Evolutionary conservation across 306 rosid species (phyloP).

Genomic region (Cucumis melo): DNA sequence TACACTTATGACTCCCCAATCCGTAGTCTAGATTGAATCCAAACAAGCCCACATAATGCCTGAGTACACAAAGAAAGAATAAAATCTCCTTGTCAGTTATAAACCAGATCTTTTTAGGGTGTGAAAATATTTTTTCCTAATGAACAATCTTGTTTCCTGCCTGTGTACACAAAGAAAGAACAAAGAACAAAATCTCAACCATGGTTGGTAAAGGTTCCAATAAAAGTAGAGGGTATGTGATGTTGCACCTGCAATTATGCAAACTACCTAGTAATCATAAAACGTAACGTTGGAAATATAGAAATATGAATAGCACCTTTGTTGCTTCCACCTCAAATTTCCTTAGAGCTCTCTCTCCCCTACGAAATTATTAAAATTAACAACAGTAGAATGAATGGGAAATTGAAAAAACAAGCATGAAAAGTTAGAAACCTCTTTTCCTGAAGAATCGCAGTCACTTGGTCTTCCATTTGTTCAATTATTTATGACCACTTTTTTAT

Average conservation of each 20-base stretch:
- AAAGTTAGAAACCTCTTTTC: slow-evolving; percentile 99
- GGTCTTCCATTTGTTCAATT: slow-evolving; percentile 90
- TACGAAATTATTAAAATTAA: slow-evolving; percentile 20
- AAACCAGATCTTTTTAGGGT: slow-evolving; percentile 93
- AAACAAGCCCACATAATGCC: too few species aligned
- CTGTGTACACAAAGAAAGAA: too few species aligned
- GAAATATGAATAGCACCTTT: slow-evolving; percentile 36
- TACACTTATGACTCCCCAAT: too few species aligned
- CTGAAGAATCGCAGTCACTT: slow-evolving; percentile 47
- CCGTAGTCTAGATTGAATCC: too few species aligned
- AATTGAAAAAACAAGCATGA: not conserved
- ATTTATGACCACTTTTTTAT: slow-evolving; percentile 68
- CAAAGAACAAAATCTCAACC: not conserved
- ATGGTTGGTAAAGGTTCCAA: not conserved
- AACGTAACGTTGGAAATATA: not conserved
- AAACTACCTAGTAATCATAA: not conserved
- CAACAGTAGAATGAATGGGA: slow-evolving; percentile 1
- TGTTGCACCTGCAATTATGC: not conserved
- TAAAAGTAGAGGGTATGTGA: not conserved
- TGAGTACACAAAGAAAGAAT: too few species aligned
- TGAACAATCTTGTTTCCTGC: slow-evolving; percentile 87
- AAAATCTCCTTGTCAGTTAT: slow-evolving; percentile 71
- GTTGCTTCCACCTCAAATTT: slow-evolving; percentile 96
- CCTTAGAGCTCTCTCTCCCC: slow-evolving; percentile 78
- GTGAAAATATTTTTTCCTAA: slow-evolving; percentile 74